Conservation (phyloP, 148 eudicot genomes). For the Rhododendron williamsianum region DNA sequence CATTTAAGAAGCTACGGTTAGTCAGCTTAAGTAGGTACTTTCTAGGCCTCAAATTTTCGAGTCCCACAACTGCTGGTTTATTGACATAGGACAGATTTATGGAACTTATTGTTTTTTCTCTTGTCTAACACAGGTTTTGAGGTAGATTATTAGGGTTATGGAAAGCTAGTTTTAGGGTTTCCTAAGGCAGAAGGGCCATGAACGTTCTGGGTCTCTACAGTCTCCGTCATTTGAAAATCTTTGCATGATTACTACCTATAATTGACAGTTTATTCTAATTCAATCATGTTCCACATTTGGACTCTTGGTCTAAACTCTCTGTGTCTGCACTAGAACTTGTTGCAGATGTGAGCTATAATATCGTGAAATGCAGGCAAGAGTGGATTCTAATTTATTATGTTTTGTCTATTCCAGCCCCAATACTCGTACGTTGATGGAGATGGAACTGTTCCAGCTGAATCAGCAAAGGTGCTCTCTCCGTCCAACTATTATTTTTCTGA, state of each 20-base stretch:
- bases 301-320: background rate
- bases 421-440: slow-evolving; percentile 88
- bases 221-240: background rate
- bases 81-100: background rate
- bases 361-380: background rate
- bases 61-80: background rate
- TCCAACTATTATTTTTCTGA: background rate
- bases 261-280: background rate
- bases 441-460: slow-evolving; percentile 85
- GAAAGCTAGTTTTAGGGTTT: background rate
- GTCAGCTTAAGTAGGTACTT: background rate
- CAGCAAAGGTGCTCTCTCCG: slow-evolving; percentile 54
- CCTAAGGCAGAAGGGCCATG: background rate
- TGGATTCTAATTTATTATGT: background rate
- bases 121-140: background rate
- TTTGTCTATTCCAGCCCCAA: slow-evolving; percentile 47
- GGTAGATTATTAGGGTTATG: background rate
- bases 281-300: background rate
- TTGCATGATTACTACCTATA: background rate
- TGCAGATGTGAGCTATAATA: background rate
- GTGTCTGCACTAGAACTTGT: background rate
- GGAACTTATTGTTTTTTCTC: background rate
- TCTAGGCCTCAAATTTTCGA: background rate
- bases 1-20: background rate
- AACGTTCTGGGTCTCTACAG: background rate